phyloP scores from a whole-genome alignment of 257 asterid species.

The Solanum habrochaites region DNA sequence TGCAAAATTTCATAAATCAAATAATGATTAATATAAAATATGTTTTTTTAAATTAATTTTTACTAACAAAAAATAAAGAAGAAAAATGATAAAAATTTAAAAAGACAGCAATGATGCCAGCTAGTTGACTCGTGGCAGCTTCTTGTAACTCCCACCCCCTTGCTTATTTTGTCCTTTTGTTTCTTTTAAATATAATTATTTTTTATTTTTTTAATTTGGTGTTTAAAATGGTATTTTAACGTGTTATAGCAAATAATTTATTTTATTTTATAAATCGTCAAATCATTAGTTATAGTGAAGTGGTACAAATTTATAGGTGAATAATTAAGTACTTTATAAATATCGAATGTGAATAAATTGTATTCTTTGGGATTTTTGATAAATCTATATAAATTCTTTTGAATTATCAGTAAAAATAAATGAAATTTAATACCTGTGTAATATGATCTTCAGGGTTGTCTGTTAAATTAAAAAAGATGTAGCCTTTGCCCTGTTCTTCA shows the following conservation, averaged over 20 bases:
- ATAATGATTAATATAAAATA: too few relatives aligned
- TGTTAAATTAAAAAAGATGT: conserved; percentile 36
- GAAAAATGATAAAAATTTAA: too few relatives aligned
- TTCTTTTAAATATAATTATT: neutral
- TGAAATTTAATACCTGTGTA: conserved; percentile 29
- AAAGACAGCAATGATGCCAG: neutral
- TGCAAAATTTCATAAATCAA: too few relatives aligned
- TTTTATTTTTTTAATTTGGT: too few relatives aligned
- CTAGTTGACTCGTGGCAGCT: neutral
- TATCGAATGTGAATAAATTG: neutral
- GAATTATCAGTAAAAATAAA: neutral
- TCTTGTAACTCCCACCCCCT: neutral
- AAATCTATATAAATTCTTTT: neutral
- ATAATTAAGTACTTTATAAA: neutral
- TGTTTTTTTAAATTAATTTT: too few relatives aligned
- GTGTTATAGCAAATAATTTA: too few relatives aligned
- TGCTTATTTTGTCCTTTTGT: neutral
- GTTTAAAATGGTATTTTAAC: too few relatives aligned
- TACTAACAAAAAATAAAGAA: too few relatives aligned
- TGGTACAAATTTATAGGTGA: neutral
- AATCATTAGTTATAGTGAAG: neutral
- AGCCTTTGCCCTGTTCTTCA: conserved; percentile 18
- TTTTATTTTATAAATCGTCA: too few relatives aligned
- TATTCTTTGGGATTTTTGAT: neutral
- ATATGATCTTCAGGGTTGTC: conserved; percentile 48